A percentile compares a stretch with the other conserved stretches of the same genome.
phyloP scores from a whole-genome alignment of 2,329 filamentous ascomycete species.

The Trichoderma gracile region DNA sequence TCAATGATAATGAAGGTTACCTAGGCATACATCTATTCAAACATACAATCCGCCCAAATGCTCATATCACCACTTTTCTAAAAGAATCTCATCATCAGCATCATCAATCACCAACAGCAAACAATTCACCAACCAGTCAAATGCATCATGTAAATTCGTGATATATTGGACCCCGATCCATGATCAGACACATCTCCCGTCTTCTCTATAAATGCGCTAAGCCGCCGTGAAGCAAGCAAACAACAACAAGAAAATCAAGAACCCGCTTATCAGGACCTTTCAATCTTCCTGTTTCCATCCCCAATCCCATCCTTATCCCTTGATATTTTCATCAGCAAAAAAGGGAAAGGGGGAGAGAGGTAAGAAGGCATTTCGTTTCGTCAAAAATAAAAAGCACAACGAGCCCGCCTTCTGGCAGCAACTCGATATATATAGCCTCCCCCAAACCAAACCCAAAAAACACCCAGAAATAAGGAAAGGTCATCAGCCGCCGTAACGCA shows the following conservation, averaged over 20 bases:
- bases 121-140: background rate
- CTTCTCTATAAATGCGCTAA: slow-evolving; percentile 29
- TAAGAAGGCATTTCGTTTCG: too few relatives aligned
- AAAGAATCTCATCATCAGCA: background rate
- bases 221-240: slow-evolving; percentile 28
- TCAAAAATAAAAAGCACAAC: too few relatives aligned
- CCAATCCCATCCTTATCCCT: background rate
- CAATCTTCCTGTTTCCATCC: background rate
- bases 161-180: slow-evolving; percentile 25
- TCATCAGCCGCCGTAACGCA: too few relatives aligned
- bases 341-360: too few relatives aligned
- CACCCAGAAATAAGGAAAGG: too few relatives aligned
- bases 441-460: too few relatives aligned
- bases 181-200: slow-evolving; percentile 10
- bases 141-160: background rate
- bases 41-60: too few relatives aligned
- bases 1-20: slow-evolving; percentile 5
- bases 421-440: too few relatives aligned
- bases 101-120: background rate
- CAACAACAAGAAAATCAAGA: slow-evolving; percentile 9
- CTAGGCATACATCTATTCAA: too few relatives aligned
- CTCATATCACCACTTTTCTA: too few relatives aligned
- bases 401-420: too few relatives aligned
- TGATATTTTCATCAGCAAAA: background rate
- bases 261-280: slow-evolving; percentile 28